Base-by-base conservation (phyloP, 257 asterid genomes). In the Solanum etuberosum region DNA sequence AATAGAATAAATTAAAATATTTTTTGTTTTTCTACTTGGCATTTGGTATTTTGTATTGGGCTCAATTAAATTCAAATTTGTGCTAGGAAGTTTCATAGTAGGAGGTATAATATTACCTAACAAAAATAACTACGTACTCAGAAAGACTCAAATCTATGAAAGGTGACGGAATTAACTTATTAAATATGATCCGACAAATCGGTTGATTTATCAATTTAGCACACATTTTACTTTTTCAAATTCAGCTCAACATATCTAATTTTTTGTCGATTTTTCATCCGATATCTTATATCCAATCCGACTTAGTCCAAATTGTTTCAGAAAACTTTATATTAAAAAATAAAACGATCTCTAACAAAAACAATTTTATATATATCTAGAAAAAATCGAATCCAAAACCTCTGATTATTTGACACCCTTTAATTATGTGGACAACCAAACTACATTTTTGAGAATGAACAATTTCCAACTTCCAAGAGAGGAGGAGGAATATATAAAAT, bases 331-430 rank as follows among this genome's bases (percentile, higher is more conserved):
- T 54, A 18, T 18, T 54, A 6, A 54, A 54, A 54, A 7, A 1
- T 54, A 54, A 20, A 7, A 54, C 4, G 0, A 3, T 54, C 11
- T 54, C 2, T 3, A 54, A 20, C 2, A 20, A 54, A 54, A 54
- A 0, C 0, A 1, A 20, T 0, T 7, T 20, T 0, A 20, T 20
- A 54, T 18, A 54, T 54, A 54, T 18, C 0, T 54, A 54, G 0
- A 54, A 54, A 5, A 3, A 18, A 0, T 18, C 0, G 0, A 54
- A 18, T 2, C 0, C 2, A 54, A 54, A 51, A 1, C 5, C 10
- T 54, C 2, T 54, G 0, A 54, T 18, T 54, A 54, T 54, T 54
- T 18, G 0, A 54, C 11, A 1, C 5, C n/a, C 0, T 2, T 18
- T 54, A 54, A 54, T 54, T 0, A 54, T 7, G 25, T 7, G n/a